Conservation (phyloP, 306 rosid species). For the Prunus fruticosa region DNA sequence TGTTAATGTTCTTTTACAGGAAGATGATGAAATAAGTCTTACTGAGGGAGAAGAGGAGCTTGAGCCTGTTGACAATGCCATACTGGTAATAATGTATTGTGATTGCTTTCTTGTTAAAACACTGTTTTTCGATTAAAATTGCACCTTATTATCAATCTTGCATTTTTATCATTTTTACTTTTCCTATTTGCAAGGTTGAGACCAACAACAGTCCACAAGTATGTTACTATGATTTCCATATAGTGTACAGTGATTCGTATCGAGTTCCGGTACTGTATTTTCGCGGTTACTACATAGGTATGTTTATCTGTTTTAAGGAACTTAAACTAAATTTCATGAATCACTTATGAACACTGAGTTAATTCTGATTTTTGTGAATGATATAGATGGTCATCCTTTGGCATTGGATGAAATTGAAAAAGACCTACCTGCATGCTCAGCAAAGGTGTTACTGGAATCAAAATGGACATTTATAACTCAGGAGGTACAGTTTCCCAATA, state of each 20-base stretch:
- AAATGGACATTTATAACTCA: constrained; percentile 89
- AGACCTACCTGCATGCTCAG: constrained; percentile 58
- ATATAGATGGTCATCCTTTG: constrained; percentile 66
- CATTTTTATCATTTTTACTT: not conserved
- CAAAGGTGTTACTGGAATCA: constrained; percentile 53
- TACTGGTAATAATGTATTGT: constrained; percentile 53
- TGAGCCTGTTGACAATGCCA: constrained; percentile 56
- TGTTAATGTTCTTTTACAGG: constrained; percentile 23
- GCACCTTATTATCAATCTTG: not conserved
- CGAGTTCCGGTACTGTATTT: constrained; percentile 78
- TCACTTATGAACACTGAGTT: not conserved
- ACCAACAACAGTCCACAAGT: constrained; percentile 31
- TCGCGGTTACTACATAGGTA: constrained; percentile 64
- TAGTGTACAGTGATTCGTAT: constrained; percentile 65
- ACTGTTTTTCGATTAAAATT: not conserved
- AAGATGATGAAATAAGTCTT: constrained; percentile 22
- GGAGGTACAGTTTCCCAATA: constrained; percentile 42
- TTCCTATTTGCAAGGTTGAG: constrained; percentile 42
- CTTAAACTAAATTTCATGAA: not conserved
- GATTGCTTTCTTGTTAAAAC: not conserved
- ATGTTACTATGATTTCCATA: constrained; percentile 64
- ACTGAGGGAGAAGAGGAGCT: constrained; percentile 32
- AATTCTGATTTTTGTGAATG: not conserved
- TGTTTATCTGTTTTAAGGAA: constrained; percentile 6
- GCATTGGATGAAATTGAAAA: constrained; percentile 52